phyloP scores from a whole-genome alignment of 768 basidiomycete genomes.

The Tulasnella sp. region DNA sequence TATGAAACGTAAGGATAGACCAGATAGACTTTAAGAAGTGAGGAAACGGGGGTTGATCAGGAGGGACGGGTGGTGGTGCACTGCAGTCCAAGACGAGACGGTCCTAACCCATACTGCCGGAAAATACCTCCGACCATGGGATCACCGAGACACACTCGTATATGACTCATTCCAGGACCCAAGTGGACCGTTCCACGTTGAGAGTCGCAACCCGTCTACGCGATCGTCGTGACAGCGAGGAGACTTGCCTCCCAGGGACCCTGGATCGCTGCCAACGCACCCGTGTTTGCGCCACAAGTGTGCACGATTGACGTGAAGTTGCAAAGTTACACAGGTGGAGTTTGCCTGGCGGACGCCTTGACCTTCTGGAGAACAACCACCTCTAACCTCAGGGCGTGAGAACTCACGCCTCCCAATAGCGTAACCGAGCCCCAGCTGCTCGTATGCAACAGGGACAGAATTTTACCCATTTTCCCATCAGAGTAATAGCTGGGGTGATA shows the following conservation, averaged over 20 bases:
- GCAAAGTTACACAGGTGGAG: not conserved
- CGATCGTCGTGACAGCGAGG: not conserved
- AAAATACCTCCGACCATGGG: too few relatives aligned
- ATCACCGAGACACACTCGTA: too few relatives aligned
- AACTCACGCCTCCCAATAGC: not conserved
- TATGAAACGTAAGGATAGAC: not conserved
- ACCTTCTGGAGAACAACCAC: not conserved
- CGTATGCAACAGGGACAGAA: not conserved
- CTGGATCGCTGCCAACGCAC: not conserved
- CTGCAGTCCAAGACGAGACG: not conserved
- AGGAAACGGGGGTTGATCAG: not conserved
- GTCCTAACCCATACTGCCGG: not conserved
- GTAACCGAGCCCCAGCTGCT: not conserved
- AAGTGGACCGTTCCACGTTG: too few relatives aligned
- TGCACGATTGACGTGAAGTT: not conserved
- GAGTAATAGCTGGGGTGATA: not conserved
- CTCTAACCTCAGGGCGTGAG: not conserved
- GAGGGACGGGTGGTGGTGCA: not conserved
- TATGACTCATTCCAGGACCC: too few relatives aligned
- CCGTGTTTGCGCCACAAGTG: not conserved
- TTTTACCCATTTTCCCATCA: not conserved
- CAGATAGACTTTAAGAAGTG: not conserved
- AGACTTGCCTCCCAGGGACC: not conserved
- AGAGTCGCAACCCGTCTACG: not conserved
- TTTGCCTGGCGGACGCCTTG: not conserved